Conservation (phyloP, 305 asterid genomes). For the Fraxinus sp. region DNA sequence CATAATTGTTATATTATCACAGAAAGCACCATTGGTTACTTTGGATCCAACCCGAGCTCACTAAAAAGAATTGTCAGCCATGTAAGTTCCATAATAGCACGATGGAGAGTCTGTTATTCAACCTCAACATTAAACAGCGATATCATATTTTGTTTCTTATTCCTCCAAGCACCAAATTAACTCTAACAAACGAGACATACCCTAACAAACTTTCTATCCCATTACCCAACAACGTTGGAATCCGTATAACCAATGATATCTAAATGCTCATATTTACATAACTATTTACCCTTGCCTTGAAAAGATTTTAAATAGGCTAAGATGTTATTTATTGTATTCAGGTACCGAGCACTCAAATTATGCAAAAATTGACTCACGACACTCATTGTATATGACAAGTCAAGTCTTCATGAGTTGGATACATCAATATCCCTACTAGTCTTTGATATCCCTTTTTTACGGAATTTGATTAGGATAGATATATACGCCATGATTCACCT, state of each 20-base stretch:
- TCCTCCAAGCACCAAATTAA: not conserved
- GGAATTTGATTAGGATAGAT: not conserved
- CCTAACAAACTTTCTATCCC: not conserved
- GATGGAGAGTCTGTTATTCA: not conserved
- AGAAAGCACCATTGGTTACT: not conserved
- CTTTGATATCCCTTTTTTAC: not conserved
- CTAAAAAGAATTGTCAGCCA: not conserved
- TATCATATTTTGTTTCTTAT: not conserved
- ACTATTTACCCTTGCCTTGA: not conserved
- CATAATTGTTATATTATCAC: not conserved
- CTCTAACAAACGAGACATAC: not conserved
- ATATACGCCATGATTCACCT: not conserved
- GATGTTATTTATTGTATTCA: not conserved
- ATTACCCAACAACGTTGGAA: not conserved
- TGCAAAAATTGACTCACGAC: not conserved
- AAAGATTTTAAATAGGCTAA: not conserved
- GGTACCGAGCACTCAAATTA: not conserved
- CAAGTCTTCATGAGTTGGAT: not conserved
- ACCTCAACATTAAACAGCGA: not conserved
- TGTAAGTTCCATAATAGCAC: not conserved
- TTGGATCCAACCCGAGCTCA: not conserved
- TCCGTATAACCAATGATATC: not conserved
- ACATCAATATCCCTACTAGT: not conserved
- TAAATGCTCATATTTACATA: not conserved
- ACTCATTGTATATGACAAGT: not conserved